These are phyloP conservation scores for Linderniella brevidens DNA, from an alignment of 257 asterid species.

Conservation along the genomic window DNA sequence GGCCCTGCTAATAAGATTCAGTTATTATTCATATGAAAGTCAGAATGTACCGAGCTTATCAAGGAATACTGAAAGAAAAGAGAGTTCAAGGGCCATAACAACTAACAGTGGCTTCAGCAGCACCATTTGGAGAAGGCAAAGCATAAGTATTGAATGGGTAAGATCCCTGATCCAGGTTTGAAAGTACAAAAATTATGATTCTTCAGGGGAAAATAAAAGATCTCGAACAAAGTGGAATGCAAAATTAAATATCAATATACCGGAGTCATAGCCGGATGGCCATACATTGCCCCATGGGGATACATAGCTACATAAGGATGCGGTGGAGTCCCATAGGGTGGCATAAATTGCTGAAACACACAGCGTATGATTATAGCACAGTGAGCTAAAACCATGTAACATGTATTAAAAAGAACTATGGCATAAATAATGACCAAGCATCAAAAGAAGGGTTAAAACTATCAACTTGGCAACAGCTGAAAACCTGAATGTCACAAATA, in stretches of 20 bases:
- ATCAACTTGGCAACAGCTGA: too few relatives aligned
- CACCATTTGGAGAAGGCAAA: constrained; percentile 79
- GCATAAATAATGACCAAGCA: too few relatives aligned
- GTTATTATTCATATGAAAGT: neutral
- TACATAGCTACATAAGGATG: constrained; percentile 97
- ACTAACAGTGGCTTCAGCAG: constrained; percentile 70
- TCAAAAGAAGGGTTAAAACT: too few relatives aligned
- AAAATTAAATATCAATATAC: constrained; percentile 20
- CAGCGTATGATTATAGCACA: too few relatives aligned
- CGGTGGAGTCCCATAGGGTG: constrained; percentile 93
- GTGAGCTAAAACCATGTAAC: too few relatives aligned
- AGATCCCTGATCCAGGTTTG: constrained; percentile 20
- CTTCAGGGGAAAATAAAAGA: constrained; percentile 3
- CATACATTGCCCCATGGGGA: constrained; percentile 83
- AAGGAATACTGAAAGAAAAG: neutral
- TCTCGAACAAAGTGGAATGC: constrained; percentile 3
- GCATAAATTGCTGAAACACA: constrained; percentile 30
- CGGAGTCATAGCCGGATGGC: constrained; percentile 95
- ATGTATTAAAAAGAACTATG: too few relatives aligned
- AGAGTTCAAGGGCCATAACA: constrained; percentile 3
- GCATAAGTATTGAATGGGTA: constrained; percentile 3
- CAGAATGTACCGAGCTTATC: too few relatives aligned
- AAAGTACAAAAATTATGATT: constrained; percentile 9
- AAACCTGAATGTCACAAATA: too few relatives aligned
- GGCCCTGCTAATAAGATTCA: constrained; percentile 22